Base-by-base conservation (phyloP, 305 asterid genomes). In the Vinca major region DNA sequence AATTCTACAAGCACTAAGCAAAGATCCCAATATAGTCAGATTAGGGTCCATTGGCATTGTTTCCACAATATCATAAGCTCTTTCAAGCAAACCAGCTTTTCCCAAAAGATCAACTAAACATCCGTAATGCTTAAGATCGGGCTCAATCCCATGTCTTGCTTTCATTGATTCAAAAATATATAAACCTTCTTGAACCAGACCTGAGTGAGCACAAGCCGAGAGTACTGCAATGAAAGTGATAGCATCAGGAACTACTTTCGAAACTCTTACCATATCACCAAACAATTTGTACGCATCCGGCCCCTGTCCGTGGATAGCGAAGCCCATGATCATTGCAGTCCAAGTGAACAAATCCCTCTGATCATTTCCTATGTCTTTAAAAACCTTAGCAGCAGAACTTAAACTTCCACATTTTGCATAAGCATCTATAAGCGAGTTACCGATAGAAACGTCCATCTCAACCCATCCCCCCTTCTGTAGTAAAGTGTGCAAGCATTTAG, bases 71-170 rank as follows among this genome's bases (percentile, higher is more conserved):
- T 58, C 53, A 73, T 73, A 80, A 63, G 85, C 88, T 68, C 71
- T 81, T 26, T 74, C 69, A 2, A 85, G 62, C 88, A 85, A 73
- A 68, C 86, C 88, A 37, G 78, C 83, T 74, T 83, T 74, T n/a
- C 84, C 86, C 73, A 81, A 65, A 40, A 83, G 82, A 71, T 83
- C 90, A 21, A 85, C 78, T 11, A 81, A 43, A 73, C 90, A 85
- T 62, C 86, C 88, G 53, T 81, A 85, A 75, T 85, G 90, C 63
- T 79, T 75, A 52, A 80, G 80, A 62, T 78, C 73, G 9, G 82
- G 88, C 70, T 77, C 63, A 62, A 83, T 78, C 51, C 68, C 67
- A 53, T 85, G 67, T 56, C 58, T 69, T 52, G 56, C 40, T 16
- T 57, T 69, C 84, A 85, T 78, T 11, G 66, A 78, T 74, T 79